Base-by-base conservation (phyloP, 768 basidiomycete genomes). In the Lepiota brunneoincarnata region DNA sequence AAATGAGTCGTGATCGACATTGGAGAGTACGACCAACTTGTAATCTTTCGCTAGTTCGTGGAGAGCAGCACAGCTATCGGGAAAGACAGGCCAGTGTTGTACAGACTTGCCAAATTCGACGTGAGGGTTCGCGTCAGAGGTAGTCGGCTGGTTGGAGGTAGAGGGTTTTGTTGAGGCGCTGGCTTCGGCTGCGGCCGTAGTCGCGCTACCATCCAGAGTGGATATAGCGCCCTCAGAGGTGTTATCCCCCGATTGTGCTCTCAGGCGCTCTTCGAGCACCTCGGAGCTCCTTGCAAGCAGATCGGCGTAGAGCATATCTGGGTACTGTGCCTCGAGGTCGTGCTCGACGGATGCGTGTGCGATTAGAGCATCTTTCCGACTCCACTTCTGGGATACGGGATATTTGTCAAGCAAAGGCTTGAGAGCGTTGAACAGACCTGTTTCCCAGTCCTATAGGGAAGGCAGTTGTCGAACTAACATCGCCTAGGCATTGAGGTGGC, bases 11-110 rank as follows among this genome's bases (percentile, higher is more conserved):
- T 76, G 76, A 59, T 91, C 89, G 62, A 91, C 83, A 66, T 91
- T 91, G 59, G 87, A 89, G 36, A 91, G 75, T 4, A 89, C 85
- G 55, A 83, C 76, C 55, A 91, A 82, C 51, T 83, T 84, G 72
- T 81, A 90, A 62, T 79, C 77, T 52, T 75, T 72, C 35, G 85
- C 75, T 48, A 91, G 80, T 24, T 73, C 67, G 45, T 73, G 75
- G 4, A 91, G 79, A 0, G 87, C 88, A 14, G 69, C 66, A 54
- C 73, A 66, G 7, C 84, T 86, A 66, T 91, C 89, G 0, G 82
- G 78, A 69, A 90, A 91, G 6, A 82, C 72, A 2, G 72, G 71
- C 88, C 88, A 91, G 34, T 76, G 58, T 36, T 71, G 69, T 38
- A 91, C 78, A 23, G 86, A 86, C 38, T 73, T 64, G 6, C 81